Evolutionary conservation across 768 basidiomycete species (phyloP).

Genomic region (Mycena alexandri): DNA sequence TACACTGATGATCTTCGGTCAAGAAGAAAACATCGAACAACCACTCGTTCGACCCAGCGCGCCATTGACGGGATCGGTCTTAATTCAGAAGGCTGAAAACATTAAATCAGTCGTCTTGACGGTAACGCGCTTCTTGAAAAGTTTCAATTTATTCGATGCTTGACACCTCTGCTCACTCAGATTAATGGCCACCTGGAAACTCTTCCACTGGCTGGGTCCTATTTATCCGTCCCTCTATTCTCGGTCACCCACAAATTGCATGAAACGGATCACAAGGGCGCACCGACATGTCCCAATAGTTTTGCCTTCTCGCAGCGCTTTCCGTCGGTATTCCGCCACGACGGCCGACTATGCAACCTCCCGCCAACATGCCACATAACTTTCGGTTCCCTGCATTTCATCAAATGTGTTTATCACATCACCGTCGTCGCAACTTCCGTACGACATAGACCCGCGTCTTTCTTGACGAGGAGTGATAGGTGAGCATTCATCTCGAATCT

Average conservation of each 20-base stretch:
- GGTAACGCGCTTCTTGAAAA: not conserved
- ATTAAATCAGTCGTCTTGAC: conserved; percentile 16
- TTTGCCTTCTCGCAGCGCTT: conserved; percentile 7
- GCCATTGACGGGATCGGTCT: not conserved
- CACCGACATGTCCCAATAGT: not conserved
- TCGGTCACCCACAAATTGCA: conserved; percentile 15
- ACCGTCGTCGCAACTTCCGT: conserved; percentile 14
- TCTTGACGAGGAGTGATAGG: conserved; percentile 15
- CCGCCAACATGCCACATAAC: conserved; percentile 21
- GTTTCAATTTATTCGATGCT: not conserved
- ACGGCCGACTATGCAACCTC: not conserved
- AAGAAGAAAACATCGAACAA: not conserved
- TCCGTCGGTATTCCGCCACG: conserved; percentile 9
- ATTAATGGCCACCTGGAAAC: conserved; percentile 16
- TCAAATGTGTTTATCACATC: conserved; percentile 22
- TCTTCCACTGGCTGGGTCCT: not conserved
- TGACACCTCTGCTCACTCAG: not conserved
- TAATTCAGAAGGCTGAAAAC: conserved; percentile 5
- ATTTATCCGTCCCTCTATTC: not conserved
- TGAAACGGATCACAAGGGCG: no score
- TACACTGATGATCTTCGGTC: not conserved
- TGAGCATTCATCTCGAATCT: not conserved
- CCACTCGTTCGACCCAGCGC: not conserved
- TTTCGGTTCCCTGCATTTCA: not conserved
- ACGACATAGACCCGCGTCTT: conserved; percentile 16